Base-by-base conservation (phyloP, 2,329 filamentous ascomycete species). In the Pyricularia sp. region DNA sequence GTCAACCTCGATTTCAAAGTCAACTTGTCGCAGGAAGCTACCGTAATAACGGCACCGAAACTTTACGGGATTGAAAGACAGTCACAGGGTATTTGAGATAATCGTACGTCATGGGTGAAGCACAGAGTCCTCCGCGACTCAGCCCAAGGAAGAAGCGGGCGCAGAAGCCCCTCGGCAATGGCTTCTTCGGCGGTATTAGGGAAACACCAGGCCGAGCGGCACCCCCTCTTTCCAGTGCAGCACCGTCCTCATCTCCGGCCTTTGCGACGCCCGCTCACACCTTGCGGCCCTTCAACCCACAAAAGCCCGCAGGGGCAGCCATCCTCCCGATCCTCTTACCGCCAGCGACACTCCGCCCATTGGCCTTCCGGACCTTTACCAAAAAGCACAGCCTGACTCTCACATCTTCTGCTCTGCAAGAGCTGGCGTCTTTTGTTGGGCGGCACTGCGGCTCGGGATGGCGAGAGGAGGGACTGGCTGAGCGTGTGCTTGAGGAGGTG, bases 321-420 rank as follows among this genome's bases (percentile, higher is more conserved):
- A 91, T 98, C 65, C 84, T 99, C 1, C 93, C 95, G 4, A 95
- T 99, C 69, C 84, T 97, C 50, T 88, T 99, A 4, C 94, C 94
- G 3, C 92, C 94, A 0, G 88, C 93, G 11, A 96, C 92, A 0
- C 82, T 99, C 59, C 86, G 96, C 71, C 94, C 95, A 2, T 84
- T 98, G 25, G 96, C 95, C 10, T 98, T 99, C 76, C 89, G 95
- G 65, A 96, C 92, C 0, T 97, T 99, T 73, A 99, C 95, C 1
- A 97, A 97, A 79, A 99, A 98, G 76, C 93, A 99, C 80, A 96
- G 94, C 74, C 83, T 99, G 69, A 98, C 94, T 0, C 87, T 99
- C 68, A 94, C 92, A 9, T 95, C 94, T 0, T 88, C 93, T 0
- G 93, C 95, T 0, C 82, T 99, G 5, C 90, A 94, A 77, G 88